These are phyloP conservation scores for Euphorbia lathyris DNA, from an alignment of 345 rosid genomes.

Conservation along the genomic window DNA sequence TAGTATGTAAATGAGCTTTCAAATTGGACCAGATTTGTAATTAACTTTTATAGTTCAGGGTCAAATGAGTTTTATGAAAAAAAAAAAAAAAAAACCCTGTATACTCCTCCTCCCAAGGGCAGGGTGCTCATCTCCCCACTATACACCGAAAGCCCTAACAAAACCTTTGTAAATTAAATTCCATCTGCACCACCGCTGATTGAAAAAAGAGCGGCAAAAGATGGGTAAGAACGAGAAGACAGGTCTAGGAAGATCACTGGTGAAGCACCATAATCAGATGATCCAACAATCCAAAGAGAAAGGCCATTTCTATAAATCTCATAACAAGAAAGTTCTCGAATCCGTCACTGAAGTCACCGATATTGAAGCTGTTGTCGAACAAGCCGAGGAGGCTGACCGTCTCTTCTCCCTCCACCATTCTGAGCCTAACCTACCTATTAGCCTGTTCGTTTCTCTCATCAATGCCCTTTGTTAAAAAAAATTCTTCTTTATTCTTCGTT, in stretches of 20 bases:
- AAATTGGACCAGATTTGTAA: no score
- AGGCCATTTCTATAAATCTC: slow-evolving; percentile 51
- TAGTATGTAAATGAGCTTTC: no score
- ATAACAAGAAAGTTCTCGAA: slow-evolving; percentile 69
- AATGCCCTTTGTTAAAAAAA: no score
- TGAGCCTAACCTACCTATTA: slow-evolving; percentile 48
- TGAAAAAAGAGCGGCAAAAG: slow-evolving; percentile 15
- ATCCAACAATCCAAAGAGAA: slow-evolving; percentile 77
- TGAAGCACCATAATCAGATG: slow-evolving; percentile 92
- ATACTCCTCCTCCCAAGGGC: no score
- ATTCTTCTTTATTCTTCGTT: background rate
- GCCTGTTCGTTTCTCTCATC: slow-evolving; percentile 44
- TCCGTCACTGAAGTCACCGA: slow-evolving; percentile 76
- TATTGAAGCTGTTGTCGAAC: slow-evolving; percentile 78
- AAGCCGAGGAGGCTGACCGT: slow-evolving; percentile 64
- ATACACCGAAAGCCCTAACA: no score
- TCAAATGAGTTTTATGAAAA: no score
- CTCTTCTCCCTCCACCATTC: slow-evolving; percentile 38
- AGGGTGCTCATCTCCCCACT: no score
- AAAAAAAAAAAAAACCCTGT: no score
- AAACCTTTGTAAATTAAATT: no score
- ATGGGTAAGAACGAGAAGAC: slow-evolving; percentile 89
- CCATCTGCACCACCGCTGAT: no score
- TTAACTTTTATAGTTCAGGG: no score
- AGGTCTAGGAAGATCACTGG: slow-evolving; percentile 68